These are phyloP conservation scores for Hortaea sp. DNA, from an alignment of 2,329 filamentous ascomycete species.

Conservation along the genomic window DNA sequence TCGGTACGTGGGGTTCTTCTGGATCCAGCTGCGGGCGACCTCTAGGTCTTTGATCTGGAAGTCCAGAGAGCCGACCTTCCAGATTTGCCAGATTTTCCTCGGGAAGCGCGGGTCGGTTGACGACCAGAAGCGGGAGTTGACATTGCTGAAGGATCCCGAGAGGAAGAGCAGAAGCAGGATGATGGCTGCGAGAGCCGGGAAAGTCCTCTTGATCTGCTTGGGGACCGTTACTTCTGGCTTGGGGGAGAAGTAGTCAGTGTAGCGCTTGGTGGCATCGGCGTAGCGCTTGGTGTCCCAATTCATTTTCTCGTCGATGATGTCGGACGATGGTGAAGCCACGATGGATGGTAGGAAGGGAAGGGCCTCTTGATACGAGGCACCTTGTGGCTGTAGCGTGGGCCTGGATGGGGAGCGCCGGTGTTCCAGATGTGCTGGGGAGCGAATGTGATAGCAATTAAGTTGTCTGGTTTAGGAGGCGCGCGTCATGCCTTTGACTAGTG, in stretches of 20 bases:
- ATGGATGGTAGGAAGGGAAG: no score
- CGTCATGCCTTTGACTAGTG: no score
- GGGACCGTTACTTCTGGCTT: conserved; percentile 26
- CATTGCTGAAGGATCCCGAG: conserved; percentile 19
- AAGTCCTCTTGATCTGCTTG: conserved; percentile 38
- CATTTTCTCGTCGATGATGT: neutral
- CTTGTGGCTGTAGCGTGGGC: no score
- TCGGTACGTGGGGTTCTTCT: conserved; percentile 55
- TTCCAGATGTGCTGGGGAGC: no score
- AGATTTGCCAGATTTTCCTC: conserved; percentile 67
- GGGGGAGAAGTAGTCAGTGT: neutral
- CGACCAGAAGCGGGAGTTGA: conserved; percentile 5
- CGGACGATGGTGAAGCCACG: no score
- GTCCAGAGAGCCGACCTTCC: conserved; percentile 58
- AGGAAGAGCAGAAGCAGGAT: conserved; percentile 38
- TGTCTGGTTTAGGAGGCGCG: no score
- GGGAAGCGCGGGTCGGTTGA: conserved; percentile 37
- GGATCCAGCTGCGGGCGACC: conserved; percentile 54
- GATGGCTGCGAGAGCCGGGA: conserved; percentile 38
- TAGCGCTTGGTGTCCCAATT: neutral
- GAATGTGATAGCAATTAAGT: no score
- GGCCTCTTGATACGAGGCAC: no score
- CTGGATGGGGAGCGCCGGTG: no score
- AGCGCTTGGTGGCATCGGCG: neutral
- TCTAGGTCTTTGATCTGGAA: conserved; percentile 56